Evolutionary conservation across 2,329 filamentous ascomycete genomes (phyloP).

Genomic region (Ophiostoma sp.): DNA sequence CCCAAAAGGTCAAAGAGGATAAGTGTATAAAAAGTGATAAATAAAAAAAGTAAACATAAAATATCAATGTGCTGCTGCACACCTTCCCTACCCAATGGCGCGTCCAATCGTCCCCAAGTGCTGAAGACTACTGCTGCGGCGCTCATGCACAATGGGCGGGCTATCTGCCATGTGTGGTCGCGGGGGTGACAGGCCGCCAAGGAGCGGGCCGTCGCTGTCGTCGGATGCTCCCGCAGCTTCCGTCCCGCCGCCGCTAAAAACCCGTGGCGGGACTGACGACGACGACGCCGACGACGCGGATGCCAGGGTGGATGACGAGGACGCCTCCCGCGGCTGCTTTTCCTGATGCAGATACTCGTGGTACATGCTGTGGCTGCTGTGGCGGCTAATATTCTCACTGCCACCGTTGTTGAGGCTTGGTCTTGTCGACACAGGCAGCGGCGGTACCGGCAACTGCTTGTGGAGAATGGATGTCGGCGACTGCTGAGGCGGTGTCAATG

Average conservation of each 20-base stretch:
- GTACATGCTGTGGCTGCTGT: conserved; percentile 21
- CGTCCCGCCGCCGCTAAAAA: neutral
- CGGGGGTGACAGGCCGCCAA: conserved; percentile 52
- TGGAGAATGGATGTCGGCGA: conserved; percentile 19
- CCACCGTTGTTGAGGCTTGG: conserved; percentile 29
- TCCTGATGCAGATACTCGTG: conserved; percentile 17
- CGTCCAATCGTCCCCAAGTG: conserved; percentile 14
- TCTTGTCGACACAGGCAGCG: conserved; percentile 26
- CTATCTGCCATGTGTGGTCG: conserved; percentile 35
- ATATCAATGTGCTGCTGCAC: neutral
- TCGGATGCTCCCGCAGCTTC: neutral
- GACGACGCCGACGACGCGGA: neutral
- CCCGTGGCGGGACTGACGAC: neutral
- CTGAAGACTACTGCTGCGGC: conserved; percentile 15
- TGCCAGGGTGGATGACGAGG: neutral
- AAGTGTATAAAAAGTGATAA: neutral
- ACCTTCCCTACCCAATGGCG: conserved; percentile 9
- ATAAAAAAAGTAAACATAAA: neutral
- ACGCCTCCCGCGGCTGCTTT: neutral
- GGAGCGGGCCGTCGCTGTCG: conserved; percentile 46
- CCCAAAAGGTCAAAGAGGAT: neutral
- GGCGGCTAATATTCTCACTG: conserved; percentile 42
- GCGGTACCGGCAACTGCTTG: conserved; percentile 26
- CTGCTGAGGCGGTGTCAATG: conserved; percentile 14
- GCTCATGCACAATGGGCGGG: neutral